Evolutionary conservation across 2,329 filamentous ascomycete genomes (phyloP), one percentile per base, ranked within the genome.

Genomic region (Cytospora piceae): DNA sequence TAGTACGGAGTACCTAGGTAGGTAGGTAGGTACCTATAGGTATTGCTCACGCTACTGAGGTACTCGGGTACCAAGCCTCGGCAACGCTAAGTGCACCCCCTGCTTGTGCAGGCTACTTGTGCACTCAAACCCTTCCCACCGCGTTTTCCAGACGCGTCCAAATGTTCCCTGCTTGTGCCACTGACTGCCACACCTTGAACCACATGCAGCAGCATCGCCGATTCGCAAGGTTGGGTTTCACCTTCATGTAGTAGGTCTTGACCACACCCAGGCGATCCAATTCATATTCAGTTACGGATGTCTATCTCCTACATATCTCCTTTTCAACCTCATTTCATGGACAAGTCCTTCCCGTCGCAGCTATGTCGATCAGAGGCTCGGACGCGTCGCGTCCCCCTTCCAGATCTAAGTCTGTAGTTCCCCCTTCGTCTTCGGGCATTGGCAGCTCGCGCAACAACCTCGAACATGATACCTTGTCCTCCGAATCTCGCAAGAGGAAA

Each of bases 321-420:
- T 61, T 46, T 34, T 64, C 65, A 67, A 58, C n/a, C 61, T 64
- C 65, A 64, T 69, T 75, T 72, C 65, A 76, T 75, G 74, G 73
- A 72, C 68, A 56, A 53, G 66, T 51, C 65, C 66, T 55, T 66
- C 58, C 51, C 53, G 27, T 29, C 61, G 68, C 70, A 68, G 64
- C 69, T 68, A 78, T 78, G 75, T 75, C 76, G 71, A 72, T 70
- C 56, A 68, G 66, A 70, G 71, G 68, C 67, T 71, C 77, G 71
- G 79, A 82, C 81, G 82, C 82, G 82, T 82, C 82, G 80, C 83
- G 81, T 78, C 78, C 76, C 67, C 72, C 69, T 68, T 78, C 69
- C 17, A 57, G 61, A 60, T 62, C 65, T 27, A 63, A 49, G 53
- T 68, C 17, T 61, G 67, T 37, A 57, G 64, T 52, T 17, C 77